Percentiles rank a stretch among this genome's conserved stretches.
These are phyloP conservation scores for Trichoderma afroharzianum DNA, from an alignment of 2,329 filamentous ascomycete genomes.

Conservation along the genomic window DNA sequence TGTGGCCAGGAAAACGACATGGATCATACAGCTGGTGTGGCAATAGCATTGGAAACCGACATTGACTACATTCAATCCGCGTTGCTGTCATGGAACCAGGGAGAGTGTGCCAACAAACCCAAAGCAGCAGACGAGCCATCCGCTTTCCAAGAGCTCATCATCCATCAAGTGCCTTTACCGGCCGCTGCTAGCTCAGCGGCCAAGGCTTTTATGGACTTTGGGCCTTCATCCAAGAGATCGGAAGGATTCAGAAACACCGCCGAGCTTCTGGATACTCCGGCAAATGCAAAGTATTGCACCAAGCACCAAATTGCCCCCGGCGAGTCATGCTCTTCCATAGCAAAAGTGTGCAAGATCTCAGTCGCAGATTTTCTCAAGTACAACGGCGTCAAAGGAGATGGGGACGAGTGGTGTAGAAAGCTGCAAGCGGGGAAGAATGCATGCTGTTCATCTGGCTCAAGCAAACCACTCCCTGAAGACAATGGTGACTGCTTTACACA, in stretches of 20 bases:
- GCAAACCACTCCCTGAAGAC: slow-evolving; percentile 31
- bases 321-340: neutral
- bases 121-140: neutral
- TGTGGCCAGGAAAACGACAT: neutral
- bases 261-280: neutral
- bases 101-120: neutral
- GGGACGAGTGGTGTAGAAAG: slow-evolving; percentile 28
- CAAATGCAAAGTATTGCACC: neutral
- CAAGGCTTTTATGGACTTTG: accelerated
- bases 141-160: neutral
- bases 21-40: slow-evolving; percentile 2
- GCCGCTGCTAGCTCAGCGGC: neutral
- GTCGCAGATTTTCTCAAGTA: slow-evolving; percentile 27
- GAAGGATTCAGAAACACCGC: too few relatives aligned
- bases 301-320: neutral
- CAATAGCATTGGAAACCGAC: neutral
- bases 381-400: slow-evolving; percentile 31
- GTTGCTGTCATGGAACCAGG: slow-evolving; percentile 1
- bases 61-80: slow-evolving; percentile 1
- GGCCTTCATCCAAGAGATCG: too few relatives aligned
- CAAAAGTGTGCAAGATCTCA: neutral
- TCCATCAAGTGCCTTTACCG: neutral
- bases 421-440: slow-evolving; percentile 34
- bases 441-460: slow-evolving; percentile 35
- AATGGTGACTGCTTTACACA: slow-evolving; percentile 37